A percentile compares a stretch with the other conserved stretches of the same genome.
Conservation (phyloP, 352 stramenopile species). For the Hyaloperonospora brassicae region DNA sequence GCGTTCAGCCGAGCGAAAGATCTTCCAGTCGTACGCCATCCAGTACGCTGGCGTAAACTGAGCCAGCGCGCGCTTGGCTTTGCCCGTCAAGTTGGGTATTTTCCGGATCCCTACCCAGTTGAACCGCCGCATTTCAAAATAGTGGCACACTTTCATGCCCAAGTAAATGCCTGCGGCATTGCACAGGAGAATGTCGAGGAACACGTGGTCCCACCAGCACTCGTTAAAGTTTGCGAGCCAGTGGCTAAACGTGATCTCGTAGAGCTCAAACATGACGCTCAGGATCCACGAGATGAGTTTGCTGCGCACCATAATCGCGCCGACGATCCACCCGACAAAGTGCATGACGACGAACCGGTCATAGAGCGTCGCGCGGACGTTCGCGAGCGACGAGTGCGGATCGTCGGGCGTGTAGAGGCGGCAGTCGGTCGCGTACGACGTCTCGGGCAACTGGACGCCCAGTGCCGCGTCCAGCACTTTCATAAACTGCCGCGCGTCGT, state of each 20-base stretch:
- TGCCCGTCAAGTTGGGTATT: conserved; percentile 72
- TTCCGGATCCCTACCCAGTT: conserved; percentile 86
- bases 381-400: conserved; percentile 64
- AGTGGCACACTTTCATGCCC: conserved; percentile 80
- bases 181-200: conserved; percentile 91
- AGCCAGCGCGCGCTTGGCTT: conserved; percentile 69
- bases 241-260: conserved; percentile 86
- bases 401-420: conserved; percentile 84
- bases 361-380: conserved; percentile 72
- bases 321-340: conserved; percentile 86
- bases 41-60: conserved; percentile 89
- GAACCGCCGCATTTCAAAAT: conserved; percentile 85
- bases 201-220: conserved; percentile 93
- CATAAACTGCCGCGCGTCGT: conserved; percentile 79
- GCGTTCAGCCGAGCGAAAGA: conserved; percentile 86
- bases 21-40: conserved; percentile 90
- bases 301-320: conserved; percentile 77
- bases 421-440: conserved; percentile 78
- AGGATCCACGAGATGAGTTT: conserved; percentile 79
- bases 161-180: conserved; percentile 89
- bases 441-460: conserved; percentile 69
- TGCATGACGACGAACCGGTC: conserved; percentile 88
- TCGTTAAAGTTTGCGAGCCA: conserved; percentile 92
- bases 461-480: conserved; percentile 75
- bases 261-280: conserved; percentile 81